Percentiles rank a stretch among this genome's conserved stretches.
phyloP scores from a whole-genome alignment of 768 basidiomycete genomes.

The Fistulinella prunicolor region DNA sequence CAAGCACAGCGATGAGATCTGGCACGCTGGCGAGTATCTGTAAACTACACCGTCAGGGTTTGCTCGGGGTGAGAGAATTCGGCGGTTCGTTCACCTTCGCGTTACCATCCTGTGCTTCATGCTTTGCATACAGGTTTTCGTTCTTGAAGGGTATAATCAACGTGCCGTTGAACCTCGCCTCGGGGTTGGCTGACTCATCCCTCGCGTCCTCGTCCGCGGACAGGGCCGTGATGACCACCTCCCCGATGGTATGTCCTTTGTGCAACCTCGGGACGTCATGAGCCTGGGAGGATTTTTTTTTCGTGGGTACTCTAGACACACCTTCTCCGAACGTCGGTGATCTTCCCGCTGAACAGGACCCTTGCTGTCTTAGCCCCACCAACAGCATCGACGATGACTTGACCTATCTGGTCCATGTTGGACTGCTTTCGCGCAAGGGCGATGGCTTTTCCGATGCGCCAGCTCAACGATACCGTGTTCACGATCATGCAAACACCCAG shows the following conservation, averaged over 20 bases:
- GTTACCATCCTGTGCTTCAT: conserved; percentile 31
- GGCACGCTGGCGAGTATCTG: conserved; percentile 57
- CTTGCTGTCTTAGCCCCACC: conserved; percentile 35
- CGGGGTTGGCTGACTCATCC: conserved; percentile 19
- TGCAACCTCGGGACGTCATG: conserved; percentile 18
- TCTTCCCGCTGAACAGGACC: conserved; percentile 58
- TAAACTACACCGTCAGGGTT: conserved; percentile 6
- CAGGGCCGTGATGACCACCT: conserved; percentile 32
- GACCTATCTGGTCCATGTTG: conserved; percentile 37
- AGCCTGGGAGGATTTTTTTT: not conserved
- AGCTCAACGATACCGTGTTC: conserved; percentile 56
- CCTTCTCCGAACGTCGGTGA: conserved; percentile 46
- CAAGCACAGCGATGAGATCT: conserved; percentile 62
- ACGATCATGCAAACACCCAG: conserved; percentile 42
- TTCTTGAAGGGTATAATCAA: conserved; percentile 61
- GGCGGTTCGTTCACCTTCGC: conserved; percentile 13
- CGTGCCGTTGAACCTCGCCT: conserved; percentile 26
- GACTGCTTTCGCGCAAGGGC: conserved; percentile 48
- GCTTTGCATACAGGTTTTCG: conserved; percentile 54
- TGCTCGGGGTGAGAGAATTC: not conserved
- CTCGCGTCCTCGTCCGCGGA: conserved; percentile 28
- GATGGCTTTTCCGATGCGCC: conserved; percentile 61
- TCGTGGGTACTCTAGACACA: conserved; percentile 1
- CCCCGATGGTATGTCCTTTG: conserved; percentile 41
- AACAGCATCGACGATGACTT: conserved; percentile 35